Base-by-base conservation (phyloP, 2,329 filamentous ascomycete genomes). In the Diaporthe longicolla region DNA sequence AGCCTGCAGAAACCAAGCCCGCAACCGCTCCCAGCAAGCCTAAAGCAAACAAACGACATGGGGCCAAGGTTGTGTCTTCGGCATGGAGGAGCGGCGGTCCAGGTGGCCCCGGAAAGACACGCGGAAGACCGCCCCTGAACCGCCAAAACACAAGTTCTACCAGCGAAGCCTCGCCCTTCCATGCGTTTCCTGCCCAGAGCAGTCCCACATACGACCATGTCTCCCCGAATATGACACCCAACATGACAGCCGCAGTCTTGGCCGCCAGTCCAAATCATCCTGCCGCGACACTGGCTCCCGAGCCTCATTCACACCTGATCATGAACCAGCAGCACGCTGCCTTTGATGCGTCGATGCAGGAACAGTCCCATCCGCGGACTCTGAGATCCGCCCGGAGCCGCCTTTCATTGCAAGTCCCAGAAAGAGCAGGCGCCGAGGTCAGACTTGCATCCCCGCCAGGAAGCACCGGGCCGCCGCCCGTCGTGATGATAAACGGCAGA, bases 31-130 rank as follows among this genome's bases (percentile, higher is more conserved):
- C 93, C 0, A 90, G 89, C 70, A 92, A 87, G 76, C 82, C 84
- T 3, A 87, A 89, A 8, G 82, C 81, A 0, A 81, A 89, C 71
- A 87, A 92, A 72, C 90, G 94, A 5, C 93, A 97, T 81, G 95
- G 95, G 0, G 93, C 95, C 0, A 91, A 91, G 79, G 95, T 94
- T 9, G 94, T 98, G 0, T 98, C 95, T 0, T 98, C 95, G 13
- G 95, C 95, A 0, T 98, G 95, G 95, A 91, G 93, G 72, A 91
- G 91, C 76, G 90, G 89, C 74, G 89, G 89, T 21, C 86, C 88
- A 52, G 87, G 91, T 17, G 85, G 89, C 1, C 90, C 88, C 6
- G 92, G 93, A 2, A 97, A 95, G 81, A 87, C 93, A 19, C 88
- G 95, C 77, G 95, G 95, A 9, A 88, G 95, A 74, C 95, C 95